phyloP scores from a whole-genome alignment of 1,284 basidiomycete species.

The Neolentinus lepideus region DNA sequence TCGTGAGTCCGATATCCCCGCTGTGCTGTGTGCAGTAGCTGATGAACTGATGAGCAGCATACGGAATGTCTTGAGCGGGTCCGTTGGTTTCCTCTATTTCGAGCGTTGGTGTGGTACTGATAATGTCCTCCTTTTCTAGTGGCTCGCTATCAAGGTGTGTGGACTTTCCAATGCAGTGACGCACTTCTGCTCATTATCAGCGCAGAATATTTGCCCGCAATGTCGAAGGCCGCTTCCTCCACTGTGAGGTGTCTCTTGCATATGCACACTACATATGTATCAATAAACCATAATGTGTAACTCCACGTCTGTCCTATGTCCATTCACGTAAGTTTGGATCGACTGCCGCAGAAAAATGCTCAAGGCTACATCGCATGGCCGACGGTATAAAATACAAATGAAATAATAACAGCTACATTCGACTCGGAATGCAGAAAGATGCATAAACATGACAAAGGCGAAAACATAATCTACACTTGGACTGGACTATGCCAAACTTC shows the following conservation, averaged over 20 bases:
- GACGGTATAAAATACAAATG: too few relatives aligned
- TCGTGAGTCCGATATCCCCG: slow-evolving; percentile 45
- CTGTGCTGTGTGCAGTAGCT: slow-evolving; percentile 5
- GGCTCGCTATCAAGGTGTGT: slow-evolving; percentile 83
- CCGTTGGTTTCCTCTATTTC: slow-evolving; percentile 12
- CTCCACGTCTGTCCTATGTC: too few relatives aligned
- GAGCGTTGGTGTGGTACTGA: slow-evolving; percentile 8
- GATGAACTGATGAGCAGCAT: slow-evolving; percentile 40
- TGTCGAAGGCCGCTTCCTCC: slow-evolving; percentile 78
- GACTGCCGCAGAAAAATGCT: too few relatives aligned
- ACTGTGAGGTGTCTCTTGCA: slow-evolving; percentile 36
- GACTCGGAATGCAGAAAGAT: too few relatives aligned
- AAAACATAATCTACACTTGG: too few relatives aligned
- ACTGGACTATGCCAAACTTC: background rate
- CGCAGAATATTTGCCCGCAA: slow-evolving; percentile 82
- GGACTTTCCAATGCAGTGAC: background rate
- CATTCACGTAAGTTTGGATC: too few relatives aligned
- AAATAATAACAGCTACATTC: too few relatives aligned
- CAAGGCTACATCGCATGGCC: too few relatives aligned
- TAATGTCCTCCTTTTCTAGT: slow-evolving; percentile 33
- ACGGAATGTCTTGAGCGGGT: slow-evolving; percentile 79
- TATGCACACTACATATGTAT: background rate
- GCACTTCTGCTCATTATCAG: slow-evolving; percentile 2
- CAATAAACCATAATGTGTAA: background rate
- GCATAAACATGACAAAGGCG: too few relatives aligned